These are phyloP conservation scores for Pyrus hybrid DNA, from an alignment of 331 rosid species.

Conservation along the genomic window DNA sequence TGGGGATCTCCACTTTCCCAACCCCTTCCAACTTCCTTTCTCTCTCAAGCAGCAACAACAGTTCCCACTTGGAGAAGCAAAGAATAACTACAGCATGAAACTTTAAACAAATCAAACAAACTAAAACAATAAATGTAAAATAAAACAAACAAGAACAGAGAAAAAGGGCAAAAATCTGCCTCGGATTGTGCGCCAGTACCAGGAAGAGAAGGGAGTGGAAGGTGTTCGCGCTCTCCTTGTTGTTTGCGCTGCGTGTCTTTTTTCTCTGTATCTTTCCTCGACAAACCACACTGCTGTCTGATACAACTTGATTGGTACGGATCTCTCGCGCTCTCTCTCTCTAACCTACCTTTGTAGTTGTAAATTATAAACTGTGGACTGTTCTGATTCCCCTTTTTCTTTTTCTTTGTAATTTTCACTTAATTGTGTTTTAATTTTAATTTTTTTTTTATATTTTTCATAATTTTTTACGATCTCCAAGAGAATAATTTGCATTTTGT, in stretches of 20 bases:
- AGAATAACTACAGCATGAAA: conserved; percentile 5
- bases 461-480: too few species aligned
- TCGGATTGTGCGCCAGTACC: conserved; percentile 3
- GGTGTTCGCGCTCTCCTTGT: conserved; percentile 1
- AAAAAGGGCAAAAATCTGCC: not conserved
- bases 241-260: not conserved
- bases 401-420: not conserved
- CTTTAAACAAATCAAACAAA: not conserved
- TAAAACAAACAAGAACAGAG: not conserved
- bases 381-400: not conserved
- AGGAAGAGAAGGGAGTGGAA: conserved; percentile 9
- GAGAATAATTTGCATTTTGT: too few species aligned
- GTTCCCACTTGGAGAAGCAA: conserved; percentile 30
- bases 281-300: not conserved
- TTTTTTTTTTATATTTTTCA: not conserved
- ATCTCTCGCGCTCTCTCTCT: not conserved
- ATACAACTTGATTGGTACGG: conserved; percentile 4
- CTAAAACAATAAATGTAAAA: not conserved
- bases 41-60: not conserved
- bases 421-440: too few species aligned
- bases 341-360: not conserved
- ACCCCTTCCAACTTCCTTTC: not conserved
- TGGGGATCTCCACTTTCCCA: conserved; percentile 23
- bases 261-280: not conserved
- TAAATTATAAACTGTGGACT: not conserved